Base-by-base conservation (phyloP, 1,284 basidiomycete genomes). In the Neotropicomus parvogracilis region DNA sequence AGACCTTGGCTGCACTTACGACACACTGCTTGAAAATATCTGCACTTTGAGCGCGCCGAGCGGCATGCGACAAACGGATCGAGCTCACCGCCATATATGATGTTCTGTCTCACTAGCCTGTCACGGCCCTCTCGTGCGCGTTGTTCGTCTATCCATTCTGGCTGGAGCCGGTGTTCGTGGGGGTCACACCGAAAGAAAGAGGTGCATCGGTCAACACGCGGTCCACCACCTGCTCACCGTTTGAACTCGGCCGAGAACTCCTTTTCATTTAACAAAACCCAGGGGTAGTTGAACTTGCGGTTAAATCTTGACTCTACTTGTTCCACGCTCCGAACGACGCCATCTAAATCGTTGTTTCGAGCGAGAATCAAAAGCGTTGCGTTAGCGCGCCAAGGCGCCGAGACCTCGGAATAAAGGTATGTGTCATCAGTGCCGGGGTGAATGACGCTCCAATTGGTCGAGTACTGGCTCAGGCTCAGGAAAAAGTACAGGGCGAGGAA, bases 111-210 rank as follows among this genome's bases (percentile, higher is more conserved):
- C 49, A 75, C 74, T 73, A 90, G 79, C 53, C 75, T 74, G 41
- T 77, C 72, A 46, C 91, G 75, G 17, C 79, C 75, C 38, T 73
- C 73, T n/a, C 67, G 72, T 2, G 91, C 90, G 40, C 73, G 75
- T 6, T 78, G 71, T 60, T 90, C 84, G 52, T 90, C 85, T 51
- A 90, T 84, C 85, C 85, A 91, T 20, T 82, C 78, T 0, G 91
- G 89, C 64, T 92, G 88, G 50, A 75, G 70, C 92, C 91, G 94
- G 53, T 89, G 79, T 14, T 86, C 80, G 17, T 63, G 62, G 4
- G 84, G 80, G 26, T 85, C 16, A 80, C 66, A 6, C 89, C 91
- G 59, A 91, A 95, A 19, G 72, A 68, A 28, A 82, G 66, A 4
- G 78, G 75, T 2, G 79, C 72, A 27, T 75, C 68, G 4, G 78